phyloP scores from a whole-genome alignment of 192 early-diverging fungal genomes.

The Coemansia sp. region DNA sequence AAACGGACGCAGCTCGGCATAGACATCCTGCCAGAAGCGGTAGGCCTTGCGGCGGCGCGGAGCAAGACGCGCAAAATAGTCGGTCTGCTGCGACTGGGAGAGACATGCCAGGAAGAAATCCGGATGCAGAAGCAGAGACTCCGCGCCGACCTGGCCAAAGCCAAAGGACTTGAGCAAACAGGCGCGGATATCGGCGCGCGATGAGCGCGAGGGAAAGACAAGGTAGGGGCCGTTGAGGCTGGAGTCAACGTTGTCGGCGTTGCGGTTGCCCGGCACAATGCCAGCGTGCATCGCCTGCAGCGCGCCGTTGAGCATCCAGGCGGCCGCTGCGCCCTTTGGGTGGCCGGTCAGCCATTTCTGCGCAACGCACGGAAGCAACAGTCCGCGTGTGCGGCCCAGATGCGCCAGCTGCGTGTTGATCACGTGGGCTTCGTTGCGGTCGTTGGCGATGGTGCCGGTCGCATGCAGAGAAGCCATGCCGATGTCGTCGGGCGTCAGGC shows the following conservation, averaged over 20 bases:
- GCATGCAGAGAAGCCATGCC: conserved; percentile 95
- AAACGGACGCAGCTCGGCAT: conserved; percentile 23
- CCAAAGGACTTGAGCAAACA: conserved; percentile 73
- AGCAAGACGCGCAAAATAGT: conserved; percentile 9
- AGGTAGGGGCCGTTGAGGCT: conserved; percentile 74
- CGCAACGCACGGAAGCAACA: conserved; percentile 75
- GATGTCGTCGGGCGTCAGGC: conserved; percentile 91
- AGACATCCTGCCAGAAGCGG: conserved; percentile 42
- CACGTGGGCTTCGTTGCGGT: conserved; percentile 90
- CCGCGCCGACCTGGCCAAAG: conserved; percentile 74
- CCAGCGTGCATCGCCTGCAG: conserved; percentile 83
- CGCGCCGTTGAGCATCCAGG: conserved; percentile 96
- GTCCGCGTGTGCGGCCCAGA: conserved; percentile 84
- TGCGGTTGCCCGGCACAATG: conserved; percentile 92
- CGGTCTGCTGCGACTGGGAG: conserved; percentile 6
- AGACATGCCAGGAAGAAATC: conserved; percentile 63
- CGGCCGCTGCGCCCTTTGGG: conserved; percentile 95
- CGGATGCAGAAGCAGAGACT: conserved; percentile 69
- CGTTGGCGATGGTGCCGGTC: conserved; percentile 92
- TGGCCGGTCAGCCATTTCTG: conserved; percentile 95
- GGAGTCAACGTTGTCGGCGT: conserved; percentile 55
- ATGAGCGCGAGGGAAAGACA: conserved; percentile 72
- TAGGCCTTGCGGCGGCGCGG: conserved; percentile 15
- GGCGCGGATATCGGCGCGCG: conserved; percentile 64
- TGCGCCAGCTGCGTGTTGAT: conserved; percentile 83